These are phyloP conservation scores for Blastocystis sp. DNA, from an alignment of 352 stramenopile genomes.

Conservation along the genomic window DNA sequence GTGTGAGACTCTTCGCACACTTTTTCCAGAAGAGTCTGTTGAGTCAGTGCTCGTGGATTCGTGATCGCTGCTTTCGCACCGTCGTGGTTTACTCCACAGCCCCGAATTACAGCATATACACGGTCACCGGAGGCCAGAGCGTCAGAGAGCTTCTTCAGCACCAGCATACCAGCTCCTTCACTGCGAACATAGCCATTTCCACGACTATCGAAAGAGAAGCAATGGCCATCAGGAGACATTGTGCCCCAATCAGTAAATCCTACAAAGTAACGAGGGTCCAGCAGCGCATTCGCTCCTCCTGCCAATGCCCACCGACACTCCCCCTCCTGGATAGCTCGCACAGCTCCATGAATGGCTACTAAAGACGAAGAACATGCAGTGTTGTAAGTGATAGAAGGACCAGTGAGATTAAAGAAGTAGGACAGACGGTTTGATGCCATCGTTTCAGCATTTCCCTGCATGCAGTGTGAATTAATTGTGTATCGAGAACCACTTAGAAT, in stretches of 20 bases:
- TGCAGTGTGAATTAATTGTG: slow-evolving; percentile 53
- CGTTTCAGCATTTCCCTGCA: slow-evolving; percentile 58
- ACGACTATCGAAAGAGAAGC: slow-evolving; percentile 41
- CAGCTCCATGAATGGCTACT: slow-evolving; percentile 37
- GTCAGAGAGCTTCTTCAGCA: slow-evolving; percentile 21
- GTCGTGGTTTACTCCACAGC: slow-evolving; percentile 57
- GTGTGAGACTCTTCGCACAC: background rate
- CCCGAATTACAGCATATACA: slow-evolving; percentile 59
- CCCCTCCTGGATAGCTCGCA: slow-evolving; percentile 11
- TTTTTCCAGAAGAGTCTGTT: background rate
- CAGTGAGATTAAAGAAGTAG: slow-evolving; percentile 54
- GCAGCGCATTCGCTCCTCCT: slow-evolving; percentile 48
- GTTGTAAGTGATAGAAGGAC: slow-evolving; percentile 47
- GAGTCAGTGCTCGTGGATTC: background rate
- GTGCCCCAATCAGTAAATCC: slow-evolving; percentile 60
- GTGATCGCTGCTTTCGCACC: slow-evolving; percentile 50
- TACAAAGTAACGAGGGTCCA: slow-evolving; percentile 63
- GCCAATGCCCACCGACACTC: slow-evolving; percentile 53
- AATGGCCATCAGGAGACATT: slow-evolving; percentile 58
- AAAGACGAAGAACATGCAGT: slow-evolving; percentile 60
- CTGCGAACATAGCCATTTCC: slow-evolving; percentile 54
- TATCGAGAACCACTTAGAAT: slow-evolving; percentile 47
- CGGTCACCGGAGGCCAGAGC: background rate
- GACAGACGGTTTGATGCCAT: slow-evolving; percentile 56
- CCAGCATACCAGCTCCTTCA: slow-evolving; percentile 45